Percentiles rank a stretch among this genome's conserved stretches.
phyloP scores from a whole-genome alignment of 2,329 filamentous ascomycete genomes.

The Mariannaea elegans region DNA sequence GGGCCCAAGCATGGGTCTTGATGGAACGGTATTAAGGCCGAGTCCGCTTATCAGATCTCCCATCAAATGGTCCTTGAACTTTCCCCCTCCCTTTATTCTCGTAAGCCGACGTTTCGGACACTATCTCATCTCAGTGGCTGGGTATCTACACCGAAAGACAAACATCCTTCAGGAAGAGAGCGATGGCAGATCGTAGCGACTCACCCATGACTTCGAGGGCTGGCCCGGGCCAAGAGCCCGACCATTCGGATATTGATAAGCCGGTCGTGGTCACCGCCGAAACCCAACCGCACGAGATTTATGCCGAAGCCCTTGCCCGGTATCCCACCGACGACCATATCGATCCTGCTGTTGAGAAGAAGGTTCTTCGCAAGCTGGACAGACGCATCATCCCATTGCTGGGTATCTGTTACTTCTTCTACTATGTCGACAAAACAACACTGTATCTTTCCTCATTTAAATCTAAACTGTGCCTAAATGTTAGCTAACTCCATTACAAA shows the following conservation, averaged over 20 bases:
- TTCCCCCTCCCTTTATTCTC: background rate
- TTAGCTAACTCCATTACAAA: background rate
- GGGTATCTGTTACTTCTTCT: constrained; percentile 53
- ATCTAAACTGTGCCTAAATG: background rate
- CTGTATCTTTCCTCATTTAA: constrained; percentile 41
- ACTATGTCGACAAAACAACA: constrained; percentile 59
- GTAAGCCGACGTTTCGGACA: background rate
- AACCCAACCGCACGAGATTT: constrained; percentile 39
- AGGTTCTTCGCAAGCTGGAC: constrained; percentile 49
- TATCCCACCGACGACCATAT: constrained; percentile 51
- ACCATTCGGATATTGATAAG: constrained; percentile 9
- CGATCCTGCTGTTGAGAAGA: constrained; percentile 44
- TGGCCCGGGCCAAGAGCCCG: background rate
- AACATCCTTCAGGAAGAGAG: background rate
- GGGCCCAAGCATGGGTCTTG: constrained; percentile 1
- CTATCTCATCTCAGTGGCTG: no score
- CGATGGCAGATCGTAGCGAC: constrained; percentile 1
- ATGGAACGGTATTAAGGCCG: constrained; percentile 13
- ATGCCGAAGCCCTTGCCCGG: constrained; percentile 46
- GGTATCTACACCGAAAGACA: background rate
- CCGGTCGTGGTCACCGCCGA: constrained; percentile 10
- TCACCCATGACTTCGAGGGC: background rate
- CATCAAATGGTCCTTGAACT: background rate
- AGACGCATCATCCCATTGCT: constrained; percentile 48
- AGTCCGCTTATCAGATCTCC: constrained; percentile 14